Evolutionary conservation across 768 basidiomycete species (phyloP).

Genomic region (Leucogyrophana mollusca): DNA sequence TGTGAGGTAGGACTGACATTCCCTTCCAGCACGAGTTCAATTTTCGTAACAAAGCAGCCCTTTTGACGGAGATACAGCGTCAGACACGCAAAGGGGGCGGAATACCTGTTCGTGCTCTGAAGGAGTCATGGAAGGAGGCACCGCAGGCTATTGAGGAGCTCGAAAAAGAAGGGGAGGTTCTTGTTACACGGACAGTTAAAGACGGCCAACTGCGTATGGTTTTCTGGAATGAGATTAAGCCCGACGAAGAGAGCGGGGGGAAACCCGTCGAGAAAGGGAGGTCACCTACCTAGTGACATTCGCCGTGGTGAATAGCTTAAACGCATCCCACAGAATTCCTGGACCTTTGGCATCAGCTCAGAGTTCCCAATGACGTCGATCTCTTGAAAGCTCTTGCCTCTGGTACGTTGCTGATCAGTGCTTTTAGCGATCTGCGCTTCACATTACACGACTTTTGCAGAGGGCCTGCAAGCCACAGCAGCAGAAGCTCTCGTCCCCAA

Average conservation of each 20-base stretch:
- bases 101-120: slow-evolving; percentile 77
- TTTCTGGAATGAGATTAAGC: slow-evolving; percentile 88
- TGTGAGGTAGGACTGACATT: not conserved
- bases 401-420: slow-evolving; percentile 40
- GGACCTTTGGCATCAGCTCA: slow-evolving; percentile 83
- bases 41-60: slow-evolving; percentile 79
- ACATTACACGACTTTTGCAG: slow-evolving; percentile 34
- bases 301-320: not conserved
- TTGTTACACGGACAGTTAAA: slow-evolving; percentile 83
- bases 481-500: slow-evolving; percentile 58
- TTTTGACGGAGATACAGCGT: slow-evolving; percentile 83
- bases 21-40: slow-evolving; percentile 76
- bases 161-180: slow-evolving; percentile 85
- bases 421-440: not conserved
- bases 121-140: slow-evolving; percentile 91
- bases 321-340: slow-evolving; percentile 62
- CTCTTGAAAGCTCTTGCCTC: slow-evolving; percentile 73
- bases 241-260: slow-evolving; percentile 68
- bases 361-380: slow-evolving; percentile 85
- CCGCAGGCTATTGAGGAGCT: slow-evolving; percentile 82
- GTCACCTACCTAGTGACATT: slow-evolving; percentile 14
- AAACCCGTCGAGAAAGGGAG: slow-evolving; percentile 78
- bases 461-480: slow-evolving; percentile 79
- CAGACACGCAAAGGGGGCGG: slow-evolving; percentile 84
- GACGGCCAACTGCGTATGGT: slow-evolving; percentile 83